Conservation (phyloP, 2,329 filamentous ascomycete genomes). For the Coniosporium tulheliwenetii region DNA sequence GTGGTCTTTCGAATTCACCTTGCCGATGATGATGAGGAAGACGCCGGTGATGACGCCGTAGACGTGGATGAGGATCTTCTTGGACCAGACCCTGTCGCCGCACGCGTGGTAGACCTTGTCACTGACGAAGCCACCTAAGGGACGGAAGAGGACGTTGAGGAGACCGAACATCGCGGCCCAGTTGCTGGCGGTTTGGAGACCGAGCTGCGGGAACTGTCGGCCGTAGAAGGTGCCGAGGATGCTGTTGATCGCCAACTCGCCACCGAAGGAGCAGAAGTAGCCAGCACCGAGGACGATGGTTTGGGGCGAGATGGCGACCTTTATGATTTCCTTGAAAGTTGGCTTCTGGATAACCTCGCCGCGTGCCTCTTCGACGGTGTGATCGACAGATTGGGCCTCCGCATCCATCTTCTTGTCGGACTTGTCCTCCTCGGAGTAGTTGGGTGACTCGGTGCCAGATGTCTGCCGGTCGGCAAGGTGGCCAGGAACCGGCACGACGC, state of each 20-base stretch:
- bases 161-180: conserved; percentile 65
- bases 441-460: conserved; percentile 14
- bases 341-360: conserved; percentile 49
- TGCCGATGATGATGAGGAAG: conserved; percentile 47
- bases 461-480: conserved; percentile 25
- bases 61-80: conserved; percentile 46
- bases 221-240: conserved; percentile 44
- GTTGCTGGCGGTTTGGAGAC: conserved; percentile 37
- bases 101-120: conserved; percentile 40
- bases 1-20: conserved; percentile 44
- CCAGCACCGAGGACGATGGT: conserved; percentile 35
- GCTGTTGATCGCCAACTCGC: conserved; percentile 44
- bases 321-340: conserved; percentile 40
- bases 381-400: conserved; percentile 34
- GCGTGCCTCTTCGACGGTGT: conserved; percentile 38
- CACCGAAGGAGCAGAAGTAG: conserved; percentile 47
- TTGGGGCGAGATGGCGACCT: conserved; percentile 46
- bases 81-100: conserved; percentile 38
- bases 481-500: conserved; percentile 35
- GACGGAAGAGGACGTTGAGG: conserved; percentile 52
- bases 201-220: conserved; percentile 37
- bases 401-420: conserved; percentile 27
- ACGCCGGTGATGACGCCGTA: conserved; percentile 40
- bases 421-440: conserved; percentile 23
- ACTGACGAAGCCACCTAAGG: conserved; percentile 45